These are phyloP conservation scores for Penicillium sp. DNA, from an alignment of 2,329 filamentous ascomycete species.

Conservation along the genomic window DNA sequence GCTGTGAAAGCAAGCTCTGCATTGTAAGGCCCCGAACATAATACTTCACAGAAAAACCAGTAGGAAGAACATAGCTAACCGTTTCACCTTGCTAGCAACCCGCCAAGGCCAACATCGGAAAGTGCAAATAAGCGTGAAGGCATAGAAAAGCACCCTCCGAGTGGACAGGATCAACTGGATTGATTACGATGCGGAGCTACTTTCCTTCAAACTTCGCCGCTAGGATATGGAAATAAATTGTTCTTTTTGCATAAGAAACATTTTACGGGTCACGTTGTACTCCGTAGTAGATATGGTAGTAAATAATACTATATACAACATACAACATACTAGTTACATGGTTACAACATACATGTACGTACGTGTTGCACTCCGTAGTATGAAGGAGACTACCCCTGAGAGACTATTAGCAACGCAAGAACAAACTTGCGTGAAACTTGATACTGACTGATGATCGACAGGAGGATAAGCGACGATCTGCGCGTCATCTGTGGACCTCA, in stretches of 20 bases:
- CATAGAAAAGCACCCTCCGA: neutral
- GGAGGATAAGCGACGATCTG: neutral
- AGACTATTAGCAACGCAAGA: neutral
- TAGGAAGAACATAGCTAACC: neutral
- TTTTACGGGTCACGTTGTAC: neutral
- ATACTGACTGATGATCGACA: neutral
- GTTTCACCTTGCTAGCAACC: neutral
- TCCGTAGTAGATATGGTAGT: neutral
- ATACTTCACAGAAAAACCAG: neutral
- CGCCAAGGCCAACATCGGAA: neutral
- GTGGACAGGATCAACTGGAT: neutral
- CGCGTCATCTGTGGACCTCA: neutral
- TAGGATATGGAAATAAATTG: neutral
- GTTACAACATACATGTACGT: too few species aligned
- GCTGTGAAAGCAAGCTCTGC: slow-evolving; percentile 6
- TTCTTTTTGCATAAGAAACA: neutral
- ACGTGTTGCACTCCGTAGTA: neutral
- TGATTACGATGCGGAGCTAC: neutral
- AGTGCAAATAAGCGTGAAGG: slow-evolving; percentile 6
- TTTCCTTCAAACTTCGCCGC: neutral
- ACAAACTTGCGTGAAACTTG: neutral
- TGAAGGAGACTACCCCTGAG: neutral
- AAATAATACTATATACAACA: neutral
- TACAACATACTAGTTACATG: too few species aligned
- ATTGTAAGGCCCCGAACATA: neutral